Evolutionary conservation across 768 basidiomycete genomes (phyloP).

Genomic region (Paxillus rubicundulus): DNA sequence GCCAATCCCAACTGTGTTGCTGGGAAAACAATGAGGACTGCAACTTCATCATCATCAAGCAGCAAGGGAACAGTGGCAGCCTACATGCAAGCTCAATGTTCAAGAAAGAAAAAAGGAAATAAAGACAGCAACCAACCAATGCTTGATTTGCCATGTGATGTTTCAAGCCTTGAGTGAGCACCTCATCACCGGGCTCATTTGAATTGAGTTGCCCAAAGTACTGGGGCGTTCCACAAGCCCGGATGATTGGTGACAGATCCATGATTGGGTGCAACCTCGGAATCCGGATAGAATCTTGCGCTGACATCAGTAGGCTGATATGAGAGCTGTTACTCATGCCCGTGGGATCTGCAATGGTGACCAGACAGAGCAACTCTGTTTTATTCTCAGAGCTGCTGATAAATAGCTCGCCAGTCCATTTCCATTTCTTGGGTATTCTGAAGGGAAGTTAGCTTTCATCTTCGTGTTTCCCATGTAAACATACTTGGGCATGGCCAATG

Average conservation of each 20-base stretch:
- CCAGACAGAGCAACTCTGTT: constrained; percentile 47
- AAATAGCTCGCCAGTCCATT: constrained; percentile 59
- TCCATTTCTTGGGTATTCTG: constrained; percentile 62
- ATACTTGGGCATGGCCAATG: constrained; percentile 25
- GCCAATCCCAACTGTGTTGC: constrained; percentile 34
- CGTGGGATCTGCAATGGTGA: constrained; percentile 45
- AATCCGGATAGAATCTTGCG: constrained; percentile 42
- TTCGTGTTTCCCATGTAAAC: not conserved
- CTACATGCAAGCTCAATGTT: constrained; percentile 31
- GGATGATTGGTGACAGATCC: constrained; percentile 47
- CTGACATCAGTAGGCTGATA: constrained; percentile 47
- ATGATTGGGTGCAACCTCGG: constrained; percentile 46
- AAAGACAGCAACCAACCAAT: constrained; percentile 38
- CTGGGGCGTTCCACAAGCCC: constrained; percentile 46
- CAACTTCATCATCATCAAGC: constrained; percentile 48
- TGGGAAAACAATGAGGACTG: constrained; percentile 57
- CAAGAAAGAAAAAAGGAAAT: constrained; percentile 1
- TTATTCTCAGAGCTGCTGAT: constrained; percentile 36
- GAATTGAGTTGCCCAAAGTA: constrained; percentile 55
- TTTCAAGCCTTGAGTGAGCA: constrained; percentile 40
- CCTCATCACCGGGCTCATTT: constrained; percentile 37
- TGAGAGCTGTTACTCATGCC: constrained; percentile 43
- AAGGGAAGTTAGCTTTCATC: constrained; percentile 2
- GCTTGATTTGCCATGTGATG: constrained; percentile 45
- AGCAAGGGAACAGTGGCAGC: constrained; percentile 46